These are phyloP conservation scores for Mucor irregularis DNA, from an alignment of 371 early-diverging fungal species.

Conservation along the genomic window DNA sequence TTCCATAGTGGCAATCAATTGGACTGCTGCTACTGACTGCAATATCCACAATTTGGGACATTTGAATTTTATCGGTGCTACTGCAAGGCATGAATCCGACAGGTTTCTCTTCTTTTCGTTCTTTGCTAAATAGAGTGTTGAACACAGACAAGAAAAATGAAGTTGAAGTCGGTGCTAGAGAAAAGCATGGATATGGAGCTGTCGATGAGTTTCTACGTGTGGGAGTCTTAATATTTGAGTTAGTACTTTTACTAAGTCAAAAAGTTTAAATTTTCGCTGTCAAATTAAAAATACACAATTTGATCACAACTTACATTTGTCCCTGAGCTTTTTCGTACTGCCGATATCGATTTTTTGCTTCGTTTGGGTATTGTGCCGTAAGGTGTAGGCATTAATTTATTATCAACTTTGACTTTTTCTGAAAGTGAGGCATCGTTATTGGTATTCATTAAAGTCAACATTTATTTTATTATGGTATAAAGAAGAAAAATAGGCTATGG, in stretches of 20 bases:
- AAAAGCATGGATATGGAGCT: conserved; percentile 27
- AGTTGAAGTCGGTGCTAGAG: background rate
- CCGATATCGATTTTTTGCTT: conserved; percentile 10
- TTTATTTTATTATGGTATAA: too few species aligned
- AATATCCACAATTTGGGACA: conserved; percentile 11
- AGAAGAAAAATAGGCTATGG: too few species aligned
- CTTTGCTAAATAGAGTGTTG: conserved; percentile 5
- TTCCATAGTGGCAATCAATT: conserved; percentile 18
- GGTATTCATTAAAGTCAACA: background rate
- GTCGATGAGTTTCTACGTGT: background rate
- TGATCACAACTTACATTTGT: conserved; percentile 8
- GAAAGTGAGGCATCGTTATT: too few species aligned
- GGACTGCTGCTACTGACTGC: conserved; percentile 9
- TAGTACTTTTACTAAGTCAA: conserved; percentile 1
- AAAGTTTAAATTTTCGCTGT: background rate
- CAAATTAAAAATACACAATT: conserved; percentile 9
- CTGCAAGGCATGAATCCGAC: conserved; percentile 28
- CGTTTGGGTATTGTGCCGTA: conserved; percentile 34
- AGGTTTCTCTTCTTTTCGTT: conserved; percentile 8
- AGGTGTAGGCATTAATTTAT: conserved; percentile 17
- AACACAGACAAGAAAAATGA: conserved; percentile 20
- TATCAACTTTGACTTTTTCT: too few species aligned
- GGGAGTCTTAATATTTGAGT: background rate
- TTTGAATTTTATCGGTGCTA: conserved; percentile 9
- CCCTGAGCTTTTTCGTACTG: background rate